Evolutionary conservation across 306 rosid species (phyloP), one percentile per base, ranked within the genome.

Genomic region (Cicer bijugum): DNA sequence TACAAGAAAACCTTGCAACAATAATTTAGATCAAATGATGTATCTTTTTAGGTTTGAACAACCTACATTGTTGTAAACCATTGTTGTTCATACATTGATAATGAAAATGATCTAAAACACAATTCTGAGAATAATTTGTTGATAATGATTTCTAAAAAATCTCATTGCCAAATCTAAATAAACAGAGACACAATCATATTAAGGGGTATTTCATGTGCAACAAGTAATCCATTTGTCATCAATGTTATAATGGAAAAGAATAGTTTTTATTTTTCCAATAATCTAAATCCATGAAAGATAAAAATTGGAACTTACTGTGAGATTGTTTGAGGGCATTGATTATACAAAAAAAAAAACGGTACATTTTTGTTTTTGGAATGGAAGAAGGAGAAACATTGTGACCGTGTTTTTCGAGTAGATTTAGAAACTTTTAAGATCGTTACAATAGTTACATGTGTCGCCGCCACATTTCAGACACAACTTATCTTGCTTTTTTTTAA

Each of bases 391-490:
- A 65, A 44, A 72, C 57, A 2, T 51, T 63, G 74, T 42, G 2
- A 7, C 1, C 73, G 23, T 28, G 11, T 33, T 80, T 74, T 59
- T 68, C 14, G 51, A 66, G 44, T 44, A 6, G 66, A 75, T 70
- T 64, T 47, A 42, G 86, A 72, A 69, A 42, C 59, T 39, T 63
- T 10, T 33, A 59, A 39, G 44, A 74, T 72, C 67, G 83, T 84
- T 84, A 69, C 65, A 57, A 50, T 20, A 40, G 82, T 84, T 84
- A 68, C 76, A 71, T 81, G 72, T 75, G 82, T 59, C 77, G 83
- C 45, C 60, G 19, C 86, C 71, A 66, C 64, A 56, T 43, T 38
- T 20, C 35, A 62, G 12, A 71, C n/a, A 59, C 1, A 6, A 23
- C 5, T 7, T 7, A 19, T 12, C 40, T 23, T 63, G 9, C n/a